Percentiles rank a stretch among this genome's conserved stretches.
Conservation (phyloP, 2,329 filamentous ascomycete genomes). For the Pseudocercospora fijiensis region DNA sequence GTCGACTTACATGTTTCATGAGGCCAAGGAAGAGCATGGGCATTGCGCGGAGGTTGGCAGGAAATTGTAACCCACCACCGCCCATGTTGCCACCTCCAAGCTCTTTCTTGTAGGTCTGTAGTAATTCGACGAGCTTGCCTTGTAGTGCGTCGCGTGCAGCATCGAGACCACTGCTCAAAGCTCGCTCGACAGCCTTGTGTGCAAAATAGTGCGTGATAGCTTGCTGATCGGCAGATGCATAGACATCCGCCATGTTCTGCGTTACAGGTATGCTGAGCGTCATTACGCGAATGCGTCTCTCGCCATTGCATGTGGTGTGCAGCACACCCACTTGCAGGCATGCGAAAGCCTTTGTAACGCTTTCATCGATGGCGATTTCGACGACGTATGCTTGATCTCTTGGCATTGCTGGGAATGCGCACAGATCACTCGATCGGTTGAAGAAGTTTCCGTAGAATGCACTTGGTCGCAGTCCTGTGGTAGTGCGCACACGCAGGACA, state of each 20-base stretch:
- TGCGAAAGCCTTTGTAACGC: conserved; percentile 82
- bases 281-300: conserved; percentile 90
- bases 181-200: conserved; percentile 94
- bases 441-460: conserved; percentile 99
- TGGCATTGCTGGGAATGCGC: conserved; percentile 96
- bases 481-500: conserved; percentile 90
- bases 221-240: conserved; percentile 90
- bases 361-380: conserved; percentile 97
- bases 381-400: conserved; percentile 97
- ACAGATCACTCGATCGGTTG: conserved; percentile 95
- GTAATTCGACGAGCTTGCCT: conserved; percentile 84
- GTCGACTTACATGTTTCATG: conserved; percentile 79
- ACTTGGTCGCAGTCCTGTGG: conserved; percentile 91
- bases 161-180: conserved; percentile 81
- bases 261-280: conserved; percentile 92
- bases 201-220: conserved; percentile 93
- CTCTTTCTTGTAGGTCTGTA: conserved; percentile 96
- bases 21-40: conserved; percentile 89
- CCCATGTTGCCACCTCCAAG: conserved; percentile 94
- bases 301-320: conserved; percentile 96
- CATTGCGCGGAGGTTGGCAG: conserved; percentile 83
- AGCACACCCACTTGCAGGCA: conserved; percentile 93
- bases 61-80: conserved; percentile 86
- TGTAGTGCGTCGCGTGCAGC: conserved; percentile 87
- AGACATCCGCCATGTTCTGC: conserved; percentile 83